A percentile compares a stretch with the other conserved stretches of the same genome.
phyloP scores from a whole-genome alignment of 2,329 filamentous ascomycete species.

The Penicillium sp. region DNA sequence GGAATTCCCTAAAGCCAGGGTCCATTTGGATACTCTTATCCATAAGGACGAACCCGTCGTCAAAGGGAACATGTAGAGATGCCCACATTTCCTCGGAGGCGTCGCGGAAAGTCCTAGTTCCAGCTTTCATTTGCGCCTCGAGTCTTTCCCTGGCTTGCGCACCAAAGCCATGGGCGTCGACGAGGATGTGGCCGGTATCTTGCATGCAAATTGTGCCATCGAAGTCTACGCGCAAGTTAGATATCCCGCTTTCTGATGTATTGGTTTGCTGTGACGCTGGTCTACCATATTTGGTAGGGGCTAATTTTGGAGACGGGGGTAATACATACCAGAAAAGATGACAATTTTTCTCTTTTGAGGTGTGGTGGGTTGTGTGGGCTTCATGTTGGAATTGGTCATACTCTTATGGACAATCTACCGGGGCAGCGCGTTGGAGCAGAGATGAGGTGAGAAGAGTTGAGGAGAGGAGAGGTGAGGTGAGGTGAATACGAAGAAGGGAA shows the following conservation, averaged over 20 bases:
- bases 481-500: neutral
- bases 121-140: constrained; percentile 67
- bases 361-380: constrained; percentile 9
- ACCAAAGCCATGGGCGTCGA: constrained; percentile 68
- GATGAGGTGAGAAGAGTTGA: neutral
- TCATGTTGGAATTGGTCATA: constrained; percentile 22
- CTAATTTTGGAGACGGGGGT: constrained; percentile 3
- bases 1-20: constrained; percentile 66
- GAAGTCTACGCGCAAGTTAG: constrained; percentile 57
- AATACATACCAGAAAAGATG: constrained; percentile 48
- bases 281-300: too few species aligned
- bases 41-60: constrained; percentile 69
- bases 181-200: constrained; percentile 71
- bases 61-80: constrained; percentile 68
- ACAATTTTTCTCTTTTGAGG: constrained; percentile 48
- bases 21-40: constrained; percentile 66
- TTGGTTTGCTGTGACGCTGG: too few species aligned
- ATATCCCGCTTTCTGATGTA: neutral
- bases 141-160: constrained; percentile 59
- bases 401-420: neutral
- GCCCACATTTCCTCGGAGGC: constrained; percentile 76
- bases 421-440: too few species aligned
- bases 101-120: constrained; percentile 69
- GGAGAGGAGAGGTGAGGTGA: neutral
- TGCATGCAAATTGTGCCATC: constrained; percentile 75